Percentiles rank a stretch among this genome's conserved stretches.
Conservation (phyloP, 148 eudicot species). For the Heliosperma pusillum region DNA sequence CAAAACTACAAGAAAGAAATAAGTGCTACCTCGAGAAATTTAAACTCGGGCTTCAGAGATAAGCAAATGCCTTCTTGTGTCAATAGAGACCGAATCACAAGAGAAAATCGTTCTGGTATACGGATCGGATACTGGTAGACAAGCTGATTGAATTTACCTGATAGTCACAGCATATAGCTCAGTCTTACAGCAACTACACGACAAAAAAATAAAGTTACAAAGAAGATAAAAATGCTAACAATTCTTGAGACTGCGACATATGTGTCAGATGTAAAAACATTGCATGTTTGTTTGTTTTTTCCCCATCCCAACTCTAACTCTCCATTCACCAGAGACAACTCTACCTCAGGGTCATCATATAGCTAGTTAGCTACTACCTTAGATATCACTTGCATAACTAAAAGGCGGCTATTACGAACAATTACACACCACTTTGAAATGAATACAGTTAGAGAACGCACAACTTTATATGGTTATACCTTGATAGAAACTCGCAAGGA, state of each 20-base stretch:
- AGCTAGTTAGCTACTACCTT: neutral
- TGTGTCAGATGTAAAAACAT: neutral
- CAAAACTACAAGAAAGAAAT: conserved; percentile 6
- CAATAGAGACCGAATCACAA: conserved; percentile 92
- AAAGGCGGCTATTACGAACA: neutral
- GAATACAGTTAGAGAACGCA: neutral
- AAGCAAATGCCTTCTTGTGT: conserved; percentile 99
- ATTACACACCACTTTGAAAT: neutral
- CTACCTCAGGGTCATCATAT: neutral
- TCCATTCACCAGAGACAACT: neutral
- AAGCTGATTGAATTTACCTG: conserved; percentile 97
- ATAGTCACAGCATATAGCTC: conserved; percentile 12
- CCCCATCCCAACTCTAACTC: neutral
- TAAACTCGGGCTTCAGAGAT: conserved; percentile 83
- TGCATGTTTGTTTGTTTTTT: neutral
- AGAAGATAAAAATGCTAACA: neutral
- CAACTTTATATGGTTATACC: neutral
- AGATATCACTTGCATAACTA: neutral
- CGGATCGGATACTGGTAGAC: conserved; percentile 97
- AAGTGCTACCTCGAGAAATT: conserved; percentile 82
- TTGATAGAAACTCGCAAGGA: neutral
- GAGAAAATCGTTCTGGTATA: conserved; percentile 97
- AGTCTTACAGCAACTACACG: neutral
- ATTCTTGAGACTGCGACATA: neutral
- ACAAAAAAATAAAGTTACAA: neutral